Conservation (phyloP, 768 basidiomycete genomes). For the Coprinopsis marcescibilis region DNA sequence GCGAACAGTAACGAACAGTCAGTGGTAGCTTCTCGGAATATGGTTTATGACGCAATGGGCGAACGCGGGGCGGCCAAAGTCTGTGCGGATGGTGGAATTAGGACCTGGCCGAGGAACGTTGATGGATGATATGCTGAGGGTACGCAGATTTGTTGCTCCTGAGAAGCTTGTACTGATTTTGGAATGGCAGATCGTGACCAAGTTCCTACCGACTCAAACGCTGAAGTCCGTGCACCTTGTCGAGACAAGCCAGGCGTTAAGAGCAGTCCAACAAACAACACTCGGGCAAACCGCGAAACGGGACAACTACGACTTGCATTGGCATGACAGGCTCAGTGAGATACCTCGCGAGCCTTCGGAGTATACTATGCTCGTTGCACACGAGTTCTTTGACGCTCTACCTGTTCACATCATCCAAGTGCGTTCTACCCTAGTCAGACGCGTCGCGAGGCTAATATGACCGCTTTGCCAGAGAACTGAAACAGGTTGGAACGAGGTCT, state of each 20-base stretch:
- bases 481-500: constrained; percentile 81
- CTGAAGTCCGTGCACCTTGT: constrained; percentile 64
- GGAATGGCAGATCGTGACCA: constrained; percentile 42
- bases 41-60: constrained; percentile 83
- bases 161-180: background rate
- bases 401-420: constrained; percentile 90
- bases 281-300: constrained; percentile 32
- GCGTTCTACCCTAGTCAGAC: constrained; percentile 12
- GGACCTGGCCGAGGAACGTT: constrained; percentile 93
- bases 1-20: constrained; percentile 34
- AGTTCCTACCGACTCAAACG: constrained; percentile 33
- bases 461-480: constrained; percentile 71
- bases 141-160: constrained; percentile 29
- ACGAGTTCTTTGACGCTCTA: constrained; percentile 97
- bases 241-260: constrained; percentile 72
- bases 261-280: constrained; percentile 51
- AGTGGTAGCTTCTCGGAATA: constrained; percentile 70
- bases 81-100: constrained; percentile 77
- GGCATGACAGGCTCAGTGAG: constrained; percentile 73
- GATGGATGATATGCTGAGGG: constrained; percentile 83
- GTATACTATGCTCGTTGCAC: constrained; percentile 87
- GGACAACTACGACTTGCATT: constrained; percentile 40
- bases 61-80: constrained; percentile 37
- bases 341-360: constrained; percentile 41
- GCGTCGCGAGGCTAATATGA: background rate